Percentiles rank a stretch among this genome's conserved stretches.
These are phyloP conservation scores for Exophiala sp. DNA, from an alignment of 2,329 filamentous ascomycete genomes.

Conservation along the genomic window DNA sequence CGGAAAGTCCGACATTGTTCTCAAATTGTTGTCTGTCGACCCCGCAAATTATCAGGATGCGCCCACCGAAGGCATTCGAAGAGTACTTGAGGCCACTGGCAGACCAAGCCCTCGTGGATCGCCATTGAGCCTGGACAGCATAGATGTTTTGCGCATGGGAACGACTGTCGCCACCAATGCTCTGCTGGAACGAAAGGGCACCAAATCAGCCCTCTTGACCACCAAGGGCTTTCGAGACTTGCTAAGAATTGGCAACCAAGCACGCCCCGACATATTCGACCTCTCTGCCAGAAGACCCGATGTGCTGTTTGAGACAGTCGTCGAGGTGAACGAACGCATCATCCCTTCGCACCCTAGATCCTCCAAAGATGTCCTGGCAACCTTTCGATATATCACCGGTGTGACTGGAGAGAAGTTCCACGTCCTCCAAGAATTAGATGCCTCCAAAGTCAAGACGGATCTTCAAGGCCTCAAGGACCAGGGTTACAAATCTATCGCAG, in stretches of 20 bases:
- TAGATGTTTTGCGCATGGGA: constrained; percentile 73
- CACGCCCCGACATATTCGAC: constrained; percentile 84
- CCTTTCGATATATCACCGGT: constrained; percentile 41
- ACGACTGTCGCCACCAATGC: constrained; percentile 90
- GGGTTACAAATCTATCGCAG: background rate
- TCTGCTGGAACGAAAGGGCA: constrained; percentile 81
- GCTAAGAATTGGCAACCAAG: constrained; percentile 85
- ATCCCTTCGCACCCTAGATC: constrained; percentile 60
- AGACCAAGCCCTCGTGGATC: background rate
- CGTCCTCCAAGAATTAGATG: constrained; percentile 58
- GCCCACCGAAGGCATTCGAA: constrained; percentile 61
- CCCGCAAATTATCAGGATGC: constrained; percentile 40
- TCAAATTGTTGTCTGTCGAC: constrained; percentile 39
- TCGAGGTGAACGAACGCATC: constrained; percentile 84
- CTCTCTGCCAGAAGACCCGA: constrained; percentile 84
- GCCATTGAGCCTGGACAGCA: constrained; percentile 17
- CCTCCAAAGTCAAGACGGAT: constrained; percentile 54
- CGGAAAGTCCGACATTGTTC: constrained; percentile 35
- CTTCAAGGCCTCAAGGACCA: constrained; percentile 52
- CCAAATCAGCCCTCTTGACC: constrained; percentile 80
- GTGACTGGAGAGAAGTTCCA: constrained; percentile 36
- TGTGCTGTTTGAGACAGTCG: constrained; percentile 74
- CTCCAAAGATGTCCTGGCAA: constrained; percentile 59
- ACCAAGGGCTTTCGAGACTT: constrained; percentile 86
- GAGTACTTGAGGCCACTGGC: constrained; percentile 1